Conservation (phyloP, 2,329 filamentous ascomycete genomes). For the Alternaria dauci region DNA sequence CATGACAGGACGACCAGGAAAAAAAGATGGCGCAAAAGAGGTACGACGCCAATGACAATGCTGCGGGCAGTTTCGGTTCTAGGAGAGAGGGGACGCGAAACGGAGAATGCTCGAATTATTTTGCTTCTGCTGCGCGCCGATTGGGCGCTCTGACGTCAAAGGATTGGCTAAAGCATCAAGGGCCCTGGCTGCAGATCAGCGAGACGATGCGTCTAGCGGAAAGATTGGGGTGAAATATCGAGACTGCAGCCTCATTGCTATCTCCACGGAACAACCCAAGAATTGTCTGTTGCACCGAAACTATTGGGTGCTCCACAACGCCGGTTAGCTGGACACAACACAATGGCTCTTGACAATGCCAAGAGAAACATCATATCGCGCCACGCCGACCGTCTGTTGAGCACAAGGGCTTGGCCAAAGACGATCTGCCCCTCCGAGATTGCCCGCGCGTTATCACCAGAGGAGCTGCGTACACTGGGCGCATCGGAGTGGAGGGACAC, state of each 20-base stretch:
- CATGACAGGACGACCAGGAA: conserved; percentile 19
- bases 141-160: conserved; percentile 40
- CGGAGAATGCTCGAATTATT: conserved; percentile 15
- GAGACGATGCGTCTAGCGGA: conserved; percentile 14
- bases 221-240: conserved; percentile 21
- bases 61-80: conserved; percentile 33
- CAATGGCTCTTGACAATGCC: conserved; percentile 32
- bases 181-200: conserved; percentile 32
- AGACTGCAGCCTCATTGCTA: conserved; percentile 5
- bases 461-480: conserved; percentile 48
- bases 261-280: conserved; percentile 7
- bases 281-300: neutral
- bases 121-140: conserved; percentile 32
- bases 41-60: conserved; percentile 19
- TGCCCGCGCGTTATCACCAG: conserved; percentile 54
- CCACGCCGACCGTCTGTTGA: conserved; percentile 42
- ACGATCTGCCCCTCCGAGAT: conserved; percentile 64
- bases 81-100: conserved; percentile 21
- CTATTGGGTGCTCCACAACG: neutral
- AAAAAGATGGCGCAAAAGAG: conserved; percentile 11
- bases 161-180: conserved; percentile 20
- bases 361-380: conserved; percentile 24
- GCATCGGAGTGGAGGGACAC: conserved; percentile 55
- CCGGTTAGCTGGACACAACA: neutral
- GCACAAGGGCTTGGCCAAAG: conserved; percentile 54